Conservation (phyloP, 768 basidiomycete genomes). For the Porpolomopsis calyptriformis region DNA sequence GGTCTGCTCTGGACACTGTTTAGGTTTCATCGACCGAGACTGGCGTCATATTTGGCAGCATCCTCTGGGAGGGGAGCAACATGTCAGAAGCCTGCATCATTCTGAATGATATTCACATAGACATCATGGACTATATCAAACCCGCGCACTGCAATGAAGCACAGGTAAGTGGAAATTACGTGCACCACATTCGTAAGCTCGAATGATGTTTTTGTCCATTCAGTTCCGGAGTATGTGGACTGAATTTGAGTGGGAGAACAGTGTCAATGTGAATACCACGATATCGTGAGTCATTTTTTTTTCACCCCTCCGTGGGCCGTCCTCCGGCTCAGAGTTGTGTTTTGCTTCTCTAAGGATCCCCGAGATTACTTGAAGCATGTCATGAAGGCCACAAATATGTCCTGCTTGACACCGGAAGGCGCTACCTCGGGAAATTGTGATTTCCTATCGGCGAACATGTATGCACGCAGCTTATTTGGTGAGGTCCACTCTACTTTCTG, state of each 20-base stretch:
- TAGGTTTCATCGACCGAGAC: slow-evolving; percentile 92
- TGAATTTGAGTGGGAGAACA: slow-evolving; percentile 99
- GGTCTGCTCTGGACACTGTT: too few relatives aligned
- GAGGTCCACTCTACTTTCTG: slow-evolving; percentile 20
- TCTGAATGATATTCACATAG: slow-evolving; percentile 93
- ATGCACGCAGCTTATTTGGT: slow-evolving; percentile 92
- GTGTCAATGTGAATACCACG: slow-evolving; percentile 83
- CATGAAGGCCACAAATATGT: slow-evolving; percentile 97
- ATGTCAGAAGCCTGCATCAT: slow-evolving; percentile 88
- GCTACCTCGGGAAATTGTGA: slow-evolving; percentile 93
- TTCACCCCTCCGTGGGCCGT: slow-evolving; percentile 1
- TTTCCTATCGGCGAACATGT: slow-evolving; percentile 95
- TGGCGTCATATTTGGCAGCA: slow-evolving; percentile 96
- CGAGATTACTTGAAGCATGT: slow-evolving; percentile 88
- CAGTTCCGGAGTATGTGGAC: slow-evolving; percentile 99
- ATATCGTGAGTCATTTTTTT: slow-evolving; percentile 51
- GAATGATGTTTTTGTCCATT: too few relatives aligned
- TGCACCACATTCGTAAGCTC: too few relatives aligned
- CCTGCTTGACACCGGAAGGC: slow-evolving; percentile 90
- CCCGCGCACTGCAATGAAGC: slow-evolving; percentile 93
- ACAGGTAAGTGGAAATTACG: slow-evolving; percentile 43
- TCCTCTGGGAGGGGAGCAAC: slow-evolving; percentile 88
- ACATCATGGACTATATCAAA: slow-evolving; percentile 98
- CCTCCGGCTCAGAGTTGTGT: background rate
- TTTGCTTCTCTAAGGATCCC: slow-evolving; percentile 45